phyloP scores from a whole-genome alignment of 2,329 filamentous ascomycete genomes.

The Neophaeococcomyces aloes region DNA sequence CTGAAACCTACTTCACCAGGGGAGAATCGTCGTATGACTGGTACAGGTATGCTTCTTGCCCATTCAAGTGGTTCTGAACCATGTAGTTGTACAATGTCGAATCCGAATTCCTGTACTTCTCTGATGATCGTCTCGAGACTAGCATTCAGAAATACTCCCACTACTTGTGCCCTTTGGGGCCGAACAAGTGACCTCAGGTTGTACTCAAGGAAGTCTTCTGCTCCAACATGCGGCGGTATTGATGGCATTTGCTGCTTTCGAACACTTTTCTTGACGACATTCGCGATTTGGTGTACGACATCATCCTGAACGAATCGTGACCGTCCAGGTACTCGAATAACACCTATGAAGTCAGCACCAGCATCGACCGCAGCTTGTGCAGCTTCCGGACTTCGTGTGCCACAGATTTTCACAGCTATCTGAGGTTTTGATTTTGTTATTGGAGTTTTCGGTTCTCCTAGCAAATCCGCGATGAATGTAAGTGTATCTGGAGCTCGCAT shows the following conservation, averaged over 20 bases:
- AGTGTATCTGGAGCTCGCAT: conserved; percentile 82
- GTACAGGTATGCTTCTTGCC: conserved; percentile 78
- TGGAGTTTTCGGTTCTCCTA: conserved; percentile 42
- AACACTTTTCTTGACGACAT: conserved; percentile 52
- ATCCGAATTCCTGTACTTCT: conserved; percentile 61
- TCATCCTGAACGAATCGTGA: conserved; percentile 72
- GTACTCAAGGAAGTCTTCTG: conserved; percentile 63
- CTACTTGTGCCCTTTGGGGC: conserved; percentile 60
- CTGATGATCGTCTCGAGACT: conserved; percentile 70
- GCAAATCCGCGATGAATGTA: conserved; percentile 72
- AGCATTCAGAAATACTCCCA: conserved; percentile 91
- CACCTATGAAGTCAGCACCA: conserved; percentile 84
- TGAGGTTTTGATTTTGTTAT: conserved; percentile 29
- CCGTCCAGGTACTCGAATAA: conserved; percentile 74
- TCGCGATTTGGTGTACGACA: conserved; percentile 68
- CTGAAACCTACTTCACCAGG: conserved; percentile 64
- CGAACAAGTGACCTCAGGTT: conserved; percentile 38
- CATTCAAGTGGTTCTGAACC: conserved; percentile 88
- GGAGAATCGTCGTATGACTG: conserved; percentile 77
- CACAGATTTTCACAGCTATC: conserved; percentile 86
- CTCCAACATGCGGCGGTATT: conserved; percentile 26
- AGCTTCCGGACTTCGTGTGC: conserved; percentile 71
- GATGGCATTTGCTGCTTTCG: conserved; percentile 16
- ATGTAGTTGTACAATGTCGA: conserved; percentile 89
- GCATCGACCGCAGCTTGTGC: conserved; percentile 71